phyloP scores from a whole-genome alignment of 1,139 yeast species.

The Pichia inconspicua region DNA sequence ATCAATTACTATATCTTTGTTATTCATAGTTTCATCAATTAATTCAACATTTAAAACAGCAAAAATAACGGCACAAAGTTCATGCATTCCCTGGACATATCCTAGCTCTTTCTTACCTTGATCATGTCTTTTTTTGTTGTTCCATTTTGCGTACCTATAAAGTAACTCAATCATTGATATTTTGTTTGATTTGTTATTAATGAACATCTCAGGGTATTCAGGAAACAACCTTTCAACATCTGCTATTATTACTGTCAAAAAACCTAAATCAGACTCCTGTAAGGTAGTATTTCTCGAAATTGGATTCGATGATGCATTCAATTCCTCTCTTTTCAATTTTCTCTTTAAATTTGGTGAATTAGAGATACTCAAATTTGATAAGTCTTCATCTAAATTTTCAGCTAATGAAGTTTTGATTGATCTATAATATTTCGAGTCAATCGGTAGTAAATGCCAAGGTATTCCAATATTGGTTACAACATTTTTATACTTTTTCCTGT shows the following conservation, averaged over 20 bases:
- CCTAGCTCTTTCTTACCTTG: conserved; percentile 24
- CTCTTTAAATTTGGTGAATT: conserved; percentile 1
- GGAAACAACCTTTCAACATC: conserved; percentile 61
- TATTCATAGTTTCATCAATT: neutral
- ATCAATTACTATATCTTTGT: too few relatives aligned
- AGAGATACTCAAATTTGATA: conserved; percentile 6
- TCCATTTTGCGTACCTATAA: conserved; percentile 41
- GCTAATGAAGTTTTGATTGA: neutral
- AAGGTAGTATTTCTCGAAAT: neutral
- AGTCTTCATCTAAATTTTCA: conserved; percentile 7
- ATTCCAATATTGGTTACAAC: conserved; percentile 8
- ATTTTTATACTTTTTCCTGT: conserved; percentile 5
- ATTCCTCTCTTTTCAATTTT: neutral
- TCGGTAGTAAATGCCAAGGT: conserved; percentile 15
- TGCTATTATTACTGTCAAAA: conserved; percentile 44
- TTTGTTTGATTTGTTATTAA: conserved; percentile 30
- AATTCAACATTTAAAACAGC: conserved; percentile 23
- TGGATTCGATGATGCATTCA: conserved; percentile 4
- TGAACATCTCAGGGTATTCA: conserved; percentile 45
- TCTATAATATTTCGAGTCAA: conserved; percentile 11
- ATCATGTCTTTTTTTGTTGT: conserved; percentile 32
- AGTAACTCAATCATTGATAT: conserved; percentile 43
- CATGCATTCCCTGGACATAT: conserved; percentile 69
- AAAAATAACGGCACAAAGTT: conserved; percentile 53
- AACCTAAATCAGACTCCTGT: conserved; percentile 23